phyloP scores from a whole-genome alignment of 768 basidiomycete genomes.

The Boletus coccyginus region DNA sequence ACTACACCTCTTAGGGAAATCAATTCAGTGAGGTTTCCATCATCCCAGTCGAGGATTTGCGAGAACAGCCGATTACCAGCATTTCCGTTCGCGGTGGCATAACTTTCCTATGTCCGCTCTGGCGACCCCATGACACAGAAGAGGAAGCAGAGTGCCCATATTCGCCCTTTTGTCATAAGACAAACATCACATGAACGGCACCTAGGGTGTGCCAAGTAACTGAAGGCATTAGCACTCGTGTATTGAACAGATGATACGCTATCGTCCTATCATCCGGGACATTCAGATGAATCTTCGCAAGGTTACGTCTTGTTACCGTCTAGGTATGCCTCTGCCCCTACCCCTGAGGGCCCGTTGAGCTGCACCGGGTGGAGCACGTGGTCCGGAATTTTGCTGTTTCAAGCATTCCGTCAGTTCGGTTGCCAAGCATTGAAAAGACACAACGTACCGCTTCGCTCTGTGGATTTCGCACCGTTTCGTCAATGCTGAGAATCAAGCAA shows the following conservation, averaged over 20 bases:
- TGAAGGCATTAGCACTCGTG: conserved; percentile 5
- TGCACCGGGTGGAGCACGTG: conserved; percentile 87
- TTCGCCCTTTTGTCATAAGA: neutral
- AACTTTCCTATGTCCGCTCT: too few relatives aligned
- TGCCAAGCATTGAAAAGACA: neutral
- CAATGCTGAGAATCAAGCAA: conserved; percentile 91
- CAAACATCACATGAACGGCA: neutral
- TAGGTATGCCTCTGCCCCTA: conserved; percentile 78
- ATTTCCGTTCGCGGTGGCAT: neutral
- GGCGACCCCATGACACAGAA: too few relatives aligned
- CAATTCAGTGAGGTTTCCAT: neutral
- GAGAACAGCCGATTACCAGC: neutral
- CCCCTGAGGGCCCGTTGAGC: conserved; percentile 84
- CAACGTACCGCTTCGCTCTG: conserved; percentile 84
- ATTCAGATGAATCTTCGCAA: conserved; percentile 13
- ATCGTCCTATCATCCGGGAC: conserved; percentile 11
- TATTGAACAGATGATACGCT: conserved; percentile 22
- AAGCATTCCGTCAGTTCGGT: conserved; percentile 16
- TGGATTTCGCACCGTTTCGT: conserved; percentile 96
- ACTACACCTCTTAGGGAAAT: too few relatives aligned
- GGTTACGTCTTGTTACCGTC: conserved; percentile 44
- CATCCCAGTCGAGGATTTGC: conserved; percentile 25
- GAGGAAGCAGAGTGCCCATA: neutral
- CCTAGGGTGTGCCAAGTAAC: neutral
- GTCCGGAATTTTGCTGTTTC: conserved; percentile 73